A percentile compares a stretch with the other conserved stretches of the same genome.
Conservation (phyloP, 192 early-diverging fungal genomes). For the Podila minutissima region DNA sequence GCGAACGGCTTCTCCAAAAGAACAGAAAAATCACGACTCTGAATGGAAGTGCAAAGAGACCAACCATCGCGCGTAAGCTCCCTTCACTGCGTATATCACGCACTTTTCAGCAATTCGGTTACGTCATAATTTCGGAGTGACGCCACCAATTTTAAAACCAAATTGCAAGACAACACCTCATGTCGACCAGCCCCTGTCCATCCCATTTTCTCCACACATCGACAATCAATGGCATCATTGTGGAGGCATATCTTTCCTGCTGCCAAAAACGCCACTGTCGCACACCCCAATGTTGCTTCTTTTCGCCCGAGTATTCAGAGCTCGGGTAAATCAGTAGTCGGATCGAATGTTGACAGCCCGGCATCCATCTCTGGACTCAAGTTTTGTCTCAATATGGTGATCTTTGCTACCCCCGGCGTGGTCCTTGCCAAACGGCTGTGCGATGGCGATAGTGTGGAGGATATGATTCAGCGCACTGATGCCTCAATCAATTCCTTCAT, state of each 20-base stretch:
- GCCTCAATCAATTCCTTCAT: neutral
- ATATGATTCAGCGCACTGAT: conserved; percentile 20
- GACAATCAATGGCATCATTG: neutral
- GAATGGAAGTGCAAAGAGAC: too few species aligned
- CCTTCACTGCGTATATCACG: too few species aligned
- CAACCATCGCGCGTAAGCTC: too few species aligned
- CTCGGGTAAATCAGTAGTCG: neutral
- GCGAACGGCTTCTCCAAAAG: too few species aligned
- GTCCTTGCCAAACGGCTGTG: conserved; percentile 35
- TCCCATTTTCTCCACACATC: too few species aligned
- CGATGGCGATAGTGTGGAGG: conserved; percentile 35
- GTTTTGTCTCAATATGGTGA: conserved; percentile 50
- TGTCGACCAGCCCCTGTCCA: too few species aligned
- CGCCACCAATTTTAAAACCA: too few species aligned
- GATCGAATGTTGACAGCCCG: neutral
- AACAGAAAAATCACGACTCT: too few species aligned
- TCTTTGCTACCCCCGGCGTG: conserved; percentile 33
- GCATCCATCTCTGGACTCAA: conserved; percentile 39
- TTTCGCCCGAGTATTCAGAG: neutral
- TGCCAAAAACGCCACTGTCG: neutral
- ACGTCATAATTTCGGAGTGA: too few species aligned
- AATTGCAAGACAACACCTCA: too few species aligned
- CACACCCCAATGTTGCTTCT: neutral
- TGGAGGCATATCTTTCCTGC: neutral
- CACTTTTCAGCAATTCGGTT: too few species aligned